Base-by-base conservation (phyloP, 2,329 filamentous ascomycete genomes). In the Plectosphaerella plurivora region DNA sequence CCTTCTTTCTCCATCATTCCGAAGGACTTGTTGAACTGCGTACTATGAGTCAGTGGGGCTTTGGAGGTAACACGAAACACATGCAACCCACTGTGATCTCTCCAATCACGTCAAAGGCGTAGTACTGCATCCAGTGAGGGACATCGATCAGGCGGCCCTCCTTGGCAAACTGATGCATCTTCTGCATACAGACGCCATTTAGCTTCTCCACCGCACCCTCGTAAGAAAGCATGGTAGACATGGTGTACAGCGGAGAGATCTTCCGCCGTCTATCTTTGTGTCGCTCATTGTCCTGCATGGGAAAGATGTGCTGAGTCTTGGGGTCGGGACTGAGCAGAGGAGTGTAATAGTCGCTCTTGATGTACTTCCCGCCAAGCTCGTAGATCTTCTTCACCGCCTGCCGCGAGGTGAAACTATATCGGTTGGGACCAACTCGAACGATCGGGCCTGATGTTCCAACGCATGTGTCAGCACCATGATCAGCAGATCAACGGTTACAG, bases 21-120 rank as follows among this genome's bases (percentile, higher is more conserved):
- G 58, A 72, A 70, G 0, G 62, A 57, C 4, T 59, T 60, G 15
- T 61, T 67, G 45, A 63, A 64, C 0, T 28, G 25, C 25, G 25
- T 28, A 28, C 25, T 28, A 28, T 28, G 25, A 28, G 25, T 28
- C 25, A 28, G 25, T 10, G 25, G 25, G 25, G 25, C 25, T 28
- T 28, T 28, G 25, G 25, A 28, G 25, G 25, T 28, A 28, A 28
- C 25, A 28, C 25, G 25, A 28, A 28, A 28, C 25, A 28, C 25
- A 28, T 28, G 25, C 25, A 28, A 28, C 25, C 25, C 25, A 28
- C 25, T 28, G 75, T 78, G 22, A 82, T 77, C 36, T 74, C 68
- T 1, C 76, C 76, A 35, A 82, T 79, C 1, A 80, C 74, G 47
- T 80, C 75, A 44, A 77, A 76, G 0, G 73, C 74, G 51, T 73